These are phyloP conservation scores for Akanthomyces muscarius DNA, from an alignment of 2,329 filamentous ascomycete species.

Conservation along the genomic window DNA sequence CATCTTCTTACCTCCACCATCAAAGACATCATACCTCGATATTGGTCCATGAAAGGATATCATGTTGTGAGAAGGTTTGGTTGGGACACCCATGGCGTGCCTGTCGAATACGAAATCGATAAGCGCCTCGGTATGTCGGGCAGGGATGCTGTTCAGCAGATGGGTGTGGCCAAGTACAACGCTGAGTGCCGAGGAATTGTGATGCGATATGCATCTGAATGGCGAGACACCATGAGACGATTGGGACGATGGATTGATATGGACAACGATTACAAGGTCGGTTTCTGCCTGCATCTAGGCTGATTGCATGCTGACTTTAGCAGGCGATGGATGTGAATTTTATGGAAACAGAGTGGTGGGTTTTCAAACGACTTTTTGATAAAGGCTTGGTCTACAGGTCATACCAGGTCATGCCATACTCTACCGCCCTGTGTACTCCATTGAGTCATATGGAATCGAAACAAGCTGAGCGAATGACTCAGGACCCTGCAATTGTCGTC, in stretches of 20 bases:
- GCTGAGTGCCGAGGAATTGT: constrained; percentile 80
- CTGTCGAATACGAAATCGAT: constrained; percentile 89
- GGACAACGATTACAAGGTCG: constrained; percentile 69
- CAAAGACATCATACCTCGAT: constrained; percentile 93
- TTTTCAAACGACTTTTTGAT: constrained; percentile 70
- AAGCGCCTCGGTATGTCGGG: constrained; percentile 82
- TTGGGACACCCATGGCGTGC: constrained; percentile 63
- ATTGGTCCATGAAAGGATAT: constrained; percentile 95
- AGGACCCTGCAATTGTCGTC: constrained; percentile 69
- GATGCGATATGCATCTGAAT: constrained; percentile 77
- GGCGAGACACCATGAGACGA: constrained; percentile 71
- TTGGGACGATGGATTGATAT: constrained; percentile 76
- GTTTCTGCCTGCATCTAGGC: constrained; percentile 27
- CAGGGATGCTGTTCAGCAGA: constrained; percentile 72
- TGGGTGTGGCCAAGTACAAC: constrained; percentile 81
- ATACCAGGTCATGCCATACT: constrained; percentile 73
- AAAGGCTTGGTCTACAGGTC: constrained; percentile 69
- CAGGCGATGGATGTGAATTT: constrained; percentile 70
- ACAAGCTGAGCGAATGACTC: constrained; percentile 72
- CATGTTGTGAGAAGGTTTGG: constrained; percentile 65
- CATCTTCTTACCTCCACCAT: constrained; percentile 89
- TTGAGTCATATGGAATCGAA: constrained; percentile 72
- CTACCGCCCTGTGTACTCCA: constrained; percentile 68
- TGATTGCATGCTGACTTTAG: background rate
- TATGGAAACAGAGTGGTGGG: constrained; percentile 79